Evolutionary conservation across 192 early-diverging fungal genomes (phyloP), one percentile per base, ranked within the genome.

Genomic region (Thamnidium elegans): DNA sequence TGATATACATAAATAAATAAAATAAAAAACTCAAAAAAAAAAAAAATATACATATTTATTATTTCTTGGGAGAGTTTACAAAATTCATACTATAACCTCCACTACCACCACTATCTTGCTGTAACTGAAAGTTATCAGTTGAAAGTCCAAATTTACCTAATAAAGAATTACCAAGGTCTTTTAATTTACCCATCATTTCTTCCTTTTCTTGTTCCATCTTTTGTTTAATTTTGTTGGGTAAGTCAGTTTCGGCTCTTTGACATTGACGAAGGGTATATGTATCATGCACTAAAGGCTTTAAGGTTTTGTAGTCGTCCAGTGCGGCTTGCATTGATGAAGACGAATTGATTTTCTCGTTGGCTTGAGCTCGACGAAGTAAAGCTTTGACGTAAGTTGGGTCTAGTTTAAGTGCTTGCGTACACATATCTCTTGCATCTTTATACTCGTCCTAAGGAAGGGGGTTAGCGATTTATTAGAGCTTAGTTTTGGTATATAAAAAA

Each of bases 131-230:
- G 45, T 86, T 87, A 56, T 90, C 77, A 10, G 85, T 79, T 13
- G 87, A 88, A 46, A 92, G 54, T 11, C 90, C 90, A 69, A 92
- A 86, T 17, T 80, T 85, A n/a, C 90, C 90, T 23, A 92, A 66
- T 11, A 92, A 55, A 7, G 76, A 77, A 51, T 92, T 89, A 0
- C 90, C 90, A 39, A 92, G 68, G 31, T 84, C 78, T 66, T 92
- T 92, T 10, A 92, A 73, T 65, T 92, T 89, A 31, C 72, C 84
- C 65, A 91, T 67, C 83, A 88, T 85, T 63, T 91, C 87, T 0
- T 72, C 85, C 58, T 84, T 86, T 72, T 91, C 89, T 31, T 82
- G 79, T 62, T 88, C 86, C 48, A 78, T 50, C 45, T 76, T 46
- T 19, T 70, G 59, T 45, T 79, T 79, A 48, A 87, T 79, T 15